Evolutionary conservation across 257 asterid genomes (phyloP).

Genomic region (Leptodermis oblonga): DNA sequence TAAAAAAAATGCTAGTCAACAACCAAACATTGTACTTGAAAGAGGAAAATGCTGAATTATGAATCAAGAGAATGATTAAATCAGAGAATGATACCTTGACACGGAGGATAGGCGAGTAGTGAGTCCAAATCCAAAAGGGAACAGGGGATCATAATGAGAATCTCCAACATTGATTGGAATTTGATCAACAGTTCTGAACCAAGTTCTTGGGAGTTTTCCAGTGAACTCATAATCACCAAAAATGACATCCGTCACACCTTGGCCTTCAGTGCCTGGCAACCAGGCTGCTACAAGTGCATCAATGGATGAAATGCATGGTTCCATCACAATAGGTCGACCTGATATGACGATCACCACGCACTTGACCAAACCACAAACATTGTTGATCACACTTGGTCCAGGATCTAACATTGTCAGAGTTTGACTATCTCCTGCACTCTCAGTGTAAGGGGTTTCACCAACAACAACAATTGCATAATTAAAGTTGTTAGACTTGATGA

Average conservation of each 20-base stretch:
- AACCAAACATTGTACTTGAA: not conserved
- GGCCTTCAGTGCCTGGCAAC: slow-evolving; percentile 89
- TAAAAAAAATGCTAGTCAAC: not conserved
- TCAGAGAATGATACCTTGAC: slow-evolving; percentile 43
- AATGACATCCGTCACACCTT: slow-evolving; percentile 75
- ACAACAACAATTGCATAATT: slow-evolving; percentile 69
- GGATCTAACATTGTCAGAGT: slow-evolving; percentile 66
- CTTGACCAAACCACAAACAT: slow-evolving; percentile 51
- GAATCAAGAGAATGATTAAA: not conserved
- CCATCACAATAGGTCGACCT: slow-evolving; percentile 70
- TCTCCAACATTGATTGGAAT: slow-evolving; percentile 77
- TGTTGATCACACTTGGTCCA: slow-evolving; percentile 62
- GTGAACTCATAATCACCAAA: slow-evolving; percentile 69
- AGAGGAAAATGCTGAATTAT: not conserved
- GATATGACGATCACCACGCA: slow-evolving; percentile 64
- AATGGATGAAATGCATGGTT: slow-evolving; percentile 48
- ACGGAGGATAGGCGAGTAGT: slow-evolving; percentile 34
- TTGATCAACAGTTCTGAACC: slow-evolving; percentile 79
- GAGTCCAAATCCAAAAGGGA: slow-evolving; percentile 66
- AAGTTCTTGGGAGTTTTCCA: slow-evolving; percentile 66
- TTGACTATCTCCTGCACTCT: slow-evolving; percentile 68
- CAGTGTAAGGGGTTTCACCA: slow-evolving; percentile 77
- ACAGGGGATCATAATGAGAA: slow-evolving; percentile 69
- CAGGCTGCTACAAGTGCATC: slow-evolving; percentile 87
- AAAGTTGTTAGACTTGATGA: slow-evolving; percentile 49